These are phyloP conservation scores for Globisporangium viniferum DNA, from an alignment of 352 stramenopile genomes.

Conservation along the genomic window DNA sequence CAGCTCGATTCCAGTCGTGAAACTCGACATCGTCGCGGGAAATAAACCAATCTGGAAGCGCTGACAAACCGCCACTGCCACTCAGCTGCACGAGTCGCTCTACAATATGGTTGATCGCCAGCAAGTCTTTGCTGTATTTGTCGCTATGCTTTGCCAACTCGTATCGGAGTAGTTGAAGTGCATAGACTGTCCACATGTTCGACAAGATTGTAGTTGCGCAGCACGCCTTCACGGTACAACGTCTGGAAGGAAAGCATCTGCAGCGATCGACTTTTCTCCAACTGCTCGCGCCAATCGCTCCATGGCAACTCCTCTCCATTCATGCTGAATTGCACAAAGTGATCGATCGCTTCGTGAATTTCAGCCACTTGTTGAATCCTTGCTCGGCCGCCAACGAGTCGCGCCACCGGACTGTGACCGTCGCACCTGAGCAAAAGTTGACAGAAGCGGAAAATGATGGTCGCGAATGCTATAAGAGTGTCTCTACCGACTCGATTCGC, in stretches of 20 bases:
- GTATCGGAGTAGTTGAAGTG: not conserved
- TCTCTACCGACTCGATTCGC: not conserved
- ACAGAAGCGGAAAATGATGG: not conserved
- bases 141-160: not conserved
- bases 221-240: not conserved
- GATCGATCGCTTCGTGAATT: not conserved
- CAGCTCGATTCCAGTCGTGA: not conserved
- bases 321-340: slow-evolving; percentile 1
- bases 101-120: not conserved
- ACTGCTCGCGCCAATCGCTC: not conserved
- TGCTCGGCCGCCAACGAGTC: not conserved
- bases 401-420: not conserved
- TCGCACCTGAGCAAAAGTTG: not conserved
- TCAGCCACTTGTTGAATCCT: not conserved
- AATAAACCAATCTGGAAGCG: not conserved
- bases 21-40: not conserved
- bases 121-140: not conserved
- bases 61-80: not conserved
- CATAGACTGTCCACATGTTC: not conserved
- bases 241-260: not conserved
- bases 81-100: not conserved
- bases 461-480: not conserved
- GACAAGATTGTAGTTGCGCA: not conserved
- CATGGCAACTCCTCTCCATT: not conserved
- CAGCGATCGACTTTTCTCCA: not conserved